A percentile compares a stretch with the other conserved stretches of the same genome.
Evolutionary conservation across 495 filamentous ascomycete species (phyloP).

Genomic region (Tuber aestivum): DNA sequence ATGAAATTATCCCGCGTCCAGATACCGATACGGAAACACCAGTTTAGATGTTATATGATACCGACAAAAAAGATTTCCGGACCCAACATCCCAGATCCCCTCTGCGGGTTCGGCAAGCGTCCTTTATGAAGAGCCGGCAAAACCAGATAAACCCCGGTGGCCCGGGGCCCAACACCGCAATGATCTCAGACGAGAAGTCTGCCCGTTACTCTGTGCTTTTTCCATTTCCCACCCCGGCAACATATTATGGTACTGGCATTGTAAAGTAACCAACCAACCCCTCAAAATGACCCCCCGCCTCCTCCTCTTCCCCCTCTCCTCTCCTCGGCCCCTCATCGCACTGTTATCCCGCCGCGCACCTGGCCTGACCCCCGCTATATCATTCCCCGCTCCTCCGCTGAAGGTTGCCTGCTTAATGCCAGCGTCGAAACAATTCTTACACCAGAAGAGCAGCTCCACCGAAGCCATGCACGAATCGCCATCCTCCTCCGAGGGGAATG

Average conservation of each 20-base stretch:
- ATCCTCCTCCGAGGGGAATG: constrained; percentile 39
- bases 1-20: neutral
- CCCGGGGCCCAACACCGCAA: neutral
- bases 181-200: neutral
- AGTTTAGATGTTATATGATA: neutral
- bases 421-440: neutral
- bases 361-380: neutral
- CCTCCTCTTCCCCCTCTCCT: constrained; percentile 1
- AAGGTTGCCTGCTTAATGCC: neutral
- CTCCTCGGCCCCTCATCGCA: neutral
- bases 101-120: neutral
- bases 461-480: constrained; percentile 34
- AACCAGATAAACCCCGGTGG: neutral
- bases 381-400: neutral
- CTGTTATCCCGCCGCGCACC: neutral
- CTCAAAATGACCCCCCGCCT: neutral
- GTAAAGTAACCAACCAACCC: neutral
- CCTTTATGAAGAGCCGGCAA: neutral
- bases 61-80: neutral
- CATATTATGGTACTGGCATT: too few relatives aligned
- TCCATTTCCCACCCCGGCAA: neutral
- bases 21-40: neutral
- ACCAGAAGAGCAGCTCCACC: constrained; percentile 7
- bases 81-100: neutral
- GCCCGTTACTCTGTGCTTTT: neutral